Evolutionary conservation across 2,329 filamentous ascomycete genomes (phyloP).

Genomic region (Endoconidiophora polonica): DNA sequence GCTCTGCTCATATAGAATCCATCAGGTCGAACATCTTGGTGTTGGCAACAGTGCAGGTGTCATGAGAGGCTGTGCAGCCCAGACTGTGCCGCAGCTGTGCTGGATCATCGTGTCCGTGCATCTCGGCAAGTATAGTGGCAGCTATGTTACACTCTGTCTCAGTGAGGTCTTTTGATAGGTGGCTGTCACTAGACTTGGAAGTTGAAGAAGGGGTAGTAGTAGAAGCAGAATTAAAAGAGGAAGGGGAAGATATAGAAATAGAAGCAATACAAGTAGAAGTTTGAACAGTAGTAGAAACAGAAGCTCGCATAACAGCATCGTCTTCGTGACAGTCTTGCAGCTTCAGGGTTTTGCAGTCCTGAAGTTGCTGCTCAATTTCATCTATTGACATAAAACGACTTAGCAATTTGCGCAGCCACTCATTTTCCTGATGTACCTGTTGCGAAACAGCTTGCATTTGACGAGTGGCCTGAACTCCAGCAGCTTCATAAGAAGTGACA

Average conservation of each 20-base stretch:
- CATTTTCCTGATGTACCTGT: not conserved
- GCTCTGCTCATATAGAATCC: not conserved
- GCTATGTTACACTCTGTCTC: conserved; percentile 8
- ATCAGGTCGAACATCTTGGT: conserved; percentile 8
- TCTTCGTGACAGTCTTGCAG: too few species aligned
- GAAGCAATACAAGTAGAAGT: too few species aligned
- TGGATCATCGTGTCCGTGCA: conserved; percentile 1
- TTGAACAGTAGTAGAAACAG: too few species aligned
- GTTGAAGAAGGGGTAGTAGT: too few species aligned
- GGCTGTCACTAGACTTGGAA: too few species aligned
- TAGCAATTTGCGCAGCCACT: not conserved
- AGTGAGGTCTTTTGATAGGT: not conserved
- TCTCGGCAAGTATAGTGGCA: conserved; percentile 1
- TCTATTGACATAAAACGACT: not conserved
- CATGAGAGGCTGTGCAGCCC: conserved; percentile 3
- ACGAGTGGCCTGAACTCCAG: conserved; percentile 4
- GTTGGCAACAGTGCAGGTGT: conserved; percentile 4
- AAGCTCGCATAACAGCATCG: too few species aligned
- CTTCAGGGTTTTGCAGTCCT: not conserved
- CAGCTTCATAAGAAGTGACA: not conserved
- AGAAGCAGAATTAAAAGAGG: too few species aligned
- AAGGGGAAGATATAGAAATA: too few species aligned
- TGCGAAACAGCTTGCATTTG: conserved; percentile 3
- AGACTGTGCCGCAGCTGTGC: not conserved
- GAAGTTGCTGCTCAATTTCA: conserved; percentile 1